phyloP scores from a whole-genome alignment of 2,329 filamentous ascomycete species.

The Phoma sp. region DNA sequence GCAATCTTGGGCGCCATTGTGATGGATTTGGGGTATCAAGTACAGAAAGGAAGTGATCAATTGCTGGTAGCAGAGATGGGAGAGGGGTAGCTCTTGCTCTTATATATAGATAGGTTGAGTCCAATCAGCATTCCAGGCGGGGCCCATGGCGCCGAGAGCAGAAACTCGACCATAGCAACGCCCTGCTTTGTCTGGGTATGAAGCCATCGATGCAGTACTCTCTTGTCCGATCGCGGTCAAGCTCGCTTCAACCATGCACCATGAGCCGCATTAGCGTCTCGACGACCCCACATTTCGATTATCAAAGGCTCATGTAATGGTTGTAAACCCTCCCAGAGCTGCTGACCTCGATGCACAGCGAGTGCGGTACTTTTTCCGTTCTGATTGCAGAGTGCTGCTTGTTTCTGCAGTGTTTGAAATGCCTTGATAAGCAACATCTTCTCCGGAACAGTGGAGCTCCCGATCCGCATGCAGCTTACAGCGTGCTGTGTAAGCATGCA shows the following conservation, averaged over 20 bases:
- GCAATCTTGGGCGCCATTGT: conserved; percentile 89
- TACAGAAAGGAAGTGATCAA: conserved; percentile 7
- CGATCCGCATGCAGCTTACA: conserved; percentile 16
- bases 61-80: background rate
- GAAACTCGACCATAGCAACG: conserved; percentile 2
- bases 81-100: conserved; percentile 6
- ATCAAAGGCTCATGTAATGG: conserved; percentile 23
- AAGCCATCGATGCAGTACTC: conserved; percentile 15
- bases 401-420: conserved; percentile 1
- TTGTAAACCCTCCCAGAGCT: conserved; percentile 11
- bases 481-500: conserved; percentile 26
- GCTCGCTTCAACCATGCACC: background rate
- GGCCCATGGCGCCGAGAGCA: conserved; percentile 19
- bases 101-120: conserved; percentile 11
- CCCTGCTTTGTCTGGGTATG: background rate
- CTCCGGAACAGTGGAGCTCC: conserved; percentile 6
- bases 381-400: background rate
- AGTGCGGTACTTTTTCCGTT: conserved; percentile 8
- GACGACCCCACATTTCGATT: conserved; percentile 8
- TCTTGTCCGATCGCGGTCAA: conserved; percentile 12
- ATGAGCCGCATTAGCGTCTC: conserved; percentile 15
- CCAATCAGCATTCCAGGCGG: conserved; percentile 10
- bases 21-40: conserved; percentile 22
- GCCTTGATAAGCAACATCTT: conserved; percentile 10
- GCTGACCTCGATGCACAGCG: background rate